Evolutionary conservation across 495 filamentous ascomycete genomes (phyloP).

Genomic region (Cladorrhinum samala): DNA sequence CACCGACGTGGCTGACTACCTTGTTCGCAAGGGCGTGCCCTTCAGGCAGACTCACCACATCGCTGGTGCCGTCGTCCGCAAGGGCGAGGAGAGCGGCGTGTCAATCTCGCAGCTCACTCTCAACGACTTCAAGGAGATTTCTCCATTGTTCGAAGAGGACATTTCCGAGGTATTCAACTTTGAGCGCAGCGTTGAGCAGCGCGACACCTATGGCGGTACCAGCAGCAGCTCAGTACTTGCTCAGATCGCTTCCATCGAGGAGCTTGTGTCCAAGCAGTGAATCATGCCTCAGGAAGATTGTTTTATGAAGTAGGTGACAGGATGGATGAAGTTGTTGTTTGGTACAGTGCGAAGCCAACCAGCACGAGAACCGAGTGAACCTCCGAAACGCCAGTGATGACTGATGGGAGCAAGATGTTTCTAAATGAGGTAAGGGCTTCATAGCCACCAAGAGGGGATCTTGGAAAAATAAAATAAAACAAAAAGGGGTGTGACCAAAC

Average conservation of each 20-base stretch:
- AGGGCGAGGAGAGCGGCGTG: constrained; percentile 55
- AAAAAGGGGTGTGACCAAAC: too few relatives aligned
- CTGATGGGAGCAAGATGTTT: too few relatives aligned
- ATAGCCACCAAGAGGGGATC: too few relatives aligned
- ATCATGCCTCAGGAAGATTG: neutral
- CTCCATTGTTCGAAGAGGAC: constrained; percentile 69
- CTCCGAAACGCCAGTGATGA: too few relatives aligned
- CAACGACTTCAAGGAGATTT: constrained; percentile 63
- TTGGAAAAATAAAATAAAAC: too few relatives aligned
- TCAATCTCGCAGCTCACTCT: constrained; percentile 73
- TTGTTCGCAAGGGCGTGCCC: constrained; percentile 82
- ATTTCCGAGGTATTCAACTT: constrained; percentile 73
- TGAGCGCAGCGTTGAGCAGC: constrained; percentile 79
- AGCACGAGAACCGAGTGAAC: too few relatives aligned
- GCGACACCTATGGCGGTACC: constrained; percentile 75
- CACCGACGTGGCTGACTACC: constrained; percentile 84
- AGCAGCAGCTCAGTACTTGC: constrained; percentile 66
- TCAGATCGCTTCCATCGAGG: constrained; percentile 51
- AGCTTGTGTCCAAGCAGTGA: constrained; percentile 11
- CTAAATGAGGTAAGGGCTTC: too few relatives aligned
- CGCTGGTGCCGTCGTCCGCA: constrained; percentile 69
- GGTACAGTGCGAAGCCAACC: too few relatives aligned
- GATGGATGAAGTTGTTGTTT: neutral
- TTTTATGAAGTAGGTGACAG: neutral
- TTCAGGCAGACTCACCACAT: constrained; percentile 88